Evolutionary conservation across 129 eudicot genomes (phyloP), one percentile per base, ranked within the genome.

Genomic region (Calendula officinalis): DNA sequence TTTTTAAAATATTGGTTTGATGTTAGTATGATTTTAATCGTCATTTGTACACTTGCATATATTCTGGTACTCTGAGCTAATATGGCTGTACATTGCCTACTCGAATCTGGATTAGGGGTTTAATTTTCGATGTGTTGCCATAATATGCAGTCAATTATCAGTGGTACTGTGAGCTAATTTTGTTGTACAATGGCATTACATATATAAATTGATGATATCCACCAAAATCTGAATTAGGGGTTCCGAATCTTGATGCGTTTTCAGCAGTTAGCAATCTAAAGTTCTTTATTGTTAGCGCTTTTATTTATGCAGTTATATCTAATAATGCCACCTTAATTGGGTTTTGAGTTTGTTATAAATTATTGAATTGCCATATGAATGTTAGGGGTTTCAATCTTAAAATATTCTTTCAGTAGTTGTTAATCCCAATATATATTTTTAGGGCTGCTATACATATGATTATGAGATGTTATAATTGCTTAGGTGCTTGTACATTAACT

Each of bases 121-220:
- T 11, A 41, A 7, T 41, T 41, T 41, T 41, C 9, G 5, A 6
- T 8, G 10, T 6, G 54, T 68, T 13, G 2, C 46, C 9, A 45
- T 67, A 22, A 11, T 41, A 42, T 27, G 62, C 13, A 53, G n/a
- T 52, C 62, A 56, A 35, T 46, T 34, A 35, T 36, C 27, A 56
- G 74, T 56, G 22, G 37, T 44, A 36, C 66, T 46, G 3, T 67
- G 37, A 42, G 44, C 42, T 67, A 30, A 2, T 54, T 40, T 67
- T 41, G 32, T 53, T 54, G 62, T 41, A 40, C 63, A 44, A 12
- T 67, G 52, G 43, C 27, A 5, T 54, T 67, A 41, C 53, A 53
- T 13, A 12, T 70, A 0, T 11, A 39, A 35, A 14, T 47, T 22
- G 30, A 13, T 36, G 42, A 42, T 42, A 37, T 4, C 30, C 50